Conservation (phyloP, 495 filamentous ascomycete genomes). For the Daldinia bambusicola region DNA sequence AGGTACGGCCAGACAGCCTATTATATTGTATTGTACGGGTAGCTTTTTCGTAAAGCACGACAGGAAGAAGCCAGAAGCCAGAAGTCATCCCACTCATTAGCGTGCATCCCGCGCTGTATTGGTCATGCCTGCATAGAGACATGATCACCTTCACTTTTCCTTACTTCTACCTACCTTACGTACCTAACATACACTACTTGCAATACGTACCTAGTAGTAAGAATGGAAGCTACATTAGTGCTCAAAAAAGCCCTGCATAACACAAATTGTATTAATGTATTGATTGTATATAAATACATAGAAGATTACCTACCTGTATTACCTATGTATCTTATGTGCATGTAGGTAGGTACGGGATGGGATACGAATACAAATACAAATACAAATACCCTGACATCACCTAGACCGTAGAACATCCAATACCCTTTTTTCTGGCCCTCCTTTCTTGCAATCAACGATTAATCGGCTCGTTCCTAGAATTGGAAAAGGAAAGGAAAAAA, state of each 20-base stretch:
- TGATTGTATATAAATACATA: no score
- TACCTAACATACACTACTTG: background rate
- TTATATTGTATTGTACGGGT: no score
- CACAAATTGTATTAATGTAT: background rate
- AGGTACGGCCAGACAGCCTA: background rate
- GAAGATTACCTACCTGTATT: no score
- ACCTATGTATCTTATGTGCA: no score
- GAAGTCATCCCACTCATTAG: constrained; percentile 3
- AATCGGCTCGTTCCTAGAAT: constrained; percentile 31
- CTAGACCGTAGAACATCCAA: constrained; percentile 31
- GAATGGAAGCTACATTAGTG: background rate
- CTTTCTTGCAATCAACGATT: constrained; percentile 26
- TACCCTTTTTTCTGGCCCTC: constrained; percentile 30
- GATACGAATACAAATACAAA: constrained; percentile 24
- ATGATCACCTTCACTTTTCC: constrained; percentile 15
- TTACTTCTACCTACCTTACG: background rate
- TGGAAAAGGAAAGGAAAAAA: constrained; percentile 3
- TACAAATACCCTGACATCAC: constrained; percentile 45
- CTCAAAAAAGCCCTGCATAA: background rate
- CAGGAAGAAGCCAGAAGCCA: background rate
- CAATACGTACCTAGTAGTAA: constrained; percentile 2
- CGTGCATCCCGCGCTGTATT: constrained; percentile 13
- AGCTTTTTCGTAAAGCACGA: background rate
- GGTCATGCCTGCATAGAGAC: constrained; percentile 20
- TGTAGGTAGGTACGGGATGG: no score